Evolutionary conservation across 1,284 basidiomycete genomes (phyloP), one percentile per base, ranked within the genome.

Genomic region (Cryptococcus sp.): DNA sequence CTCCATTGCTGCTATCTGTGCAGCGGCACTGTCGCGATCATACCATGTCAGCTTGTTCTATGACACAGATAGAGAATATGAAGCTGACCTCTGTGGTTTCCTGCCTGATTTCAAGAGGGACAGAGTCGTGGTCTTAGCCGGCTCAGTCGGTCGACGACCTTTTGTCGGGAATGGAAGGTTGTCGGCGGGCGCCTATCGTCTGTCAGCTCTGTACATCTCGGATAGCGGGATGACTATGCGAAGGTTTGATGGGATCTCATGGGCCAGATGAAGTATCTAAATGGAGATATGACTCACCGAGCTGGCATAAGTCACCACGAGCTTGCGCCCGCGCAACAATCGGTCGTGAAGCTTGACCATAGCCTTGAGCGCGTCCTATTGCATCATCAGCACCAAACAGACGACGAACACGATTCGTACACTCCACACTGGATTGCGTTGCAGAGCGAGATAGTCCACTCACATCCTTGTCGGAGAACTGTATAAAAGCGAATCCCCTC

Each of bases 1-100:
- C 77, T 98, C 95, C 84, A 97, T 89, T 62, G 89, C 86, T 1
- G 93, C 92, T 67, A 98, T 98, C 79, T 96, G 96, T 64, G 87
- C 87, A 50, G 85, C 82, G 1, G 90, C 93, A 56, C 91, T 93
- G 67, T 38, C 27, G 53, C 61, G 22, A 61, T 40, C 59, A 61
- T 38, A 41, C 25, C 11, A 42, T 3, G 52, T 40, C 25, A 19
- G 25, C 13, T 20, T 41, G 8, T 42, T n/a, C 46, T 3, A 41
- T 20, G 11, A 35, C 53, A 17, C 20, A 27, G 46, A 47, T 42
- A 49, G 39, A 40, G 25, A 35, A 44, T 19, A 31, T 2, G 39
- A 13, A 40, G 46, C 68, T 65, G 31, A 92, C 91, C 85, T 85
- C 49, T 84, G 82, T 10, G 84, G 82, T 59, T 83, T 81, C 22